Evolutionary conservation across 371 early-diverging fungal genomes (phyloP).

Genomic region (Smittium culicis): DNA sequence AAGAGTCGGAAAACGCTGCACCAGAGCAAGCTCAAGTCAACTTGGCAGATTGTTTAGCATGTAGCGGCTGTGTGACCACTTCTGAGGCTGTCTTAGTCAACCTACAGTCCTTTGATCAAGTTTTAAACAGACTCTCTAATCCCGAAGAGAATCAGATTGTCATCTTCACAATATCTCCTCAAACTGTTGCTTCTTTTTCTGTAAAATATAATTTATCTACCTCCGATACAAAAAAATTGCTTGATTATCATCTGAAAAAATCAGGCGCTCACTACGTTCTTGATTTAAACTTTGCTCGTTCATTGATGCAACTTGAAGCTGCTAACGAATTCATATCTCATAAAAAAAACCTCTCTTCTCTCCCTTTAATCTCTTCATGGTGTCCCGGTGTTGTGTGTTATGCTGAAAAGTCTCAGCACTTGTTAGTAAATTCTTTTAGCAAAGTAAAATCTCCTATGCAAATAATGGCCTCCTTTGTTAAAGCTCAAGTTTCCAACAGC

Average conservation of each 20-base stretch:
- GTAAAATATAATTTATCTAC: conserved; percentile 58
- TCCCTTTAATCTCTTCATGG: conserved; percentile 67
- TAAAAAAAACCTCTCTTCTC: neutral
- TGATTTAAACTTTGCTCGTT: conserved; percentile 75
- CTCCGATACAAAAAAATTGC: conserved; percentile 20
- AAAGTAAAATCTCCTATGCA: conserved; percentile 89
- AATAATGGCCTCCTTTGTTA: conserved; percentile 83
- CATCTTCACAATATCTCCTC: conserved; percentile 68
- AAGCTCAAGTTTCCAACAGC: neutral
- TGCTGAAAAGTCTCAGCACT: conserved; percentile 92
- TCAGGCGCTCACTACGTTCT: conserved; percentile 73
- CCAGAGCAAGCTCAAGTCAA: conserved; percentile 74
- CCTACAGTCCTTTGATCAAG: conserved; percentile 78
- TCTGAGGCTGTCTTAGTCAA: conserved; percentile 87
- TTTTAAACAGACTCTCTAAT: conserved; percentile 52
- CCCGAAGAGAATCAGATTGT: conserved; percentile 20
- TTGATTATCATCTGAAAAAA: conserved; percentile 1
- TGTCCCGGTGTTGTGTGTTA: conserved; percentile 96
- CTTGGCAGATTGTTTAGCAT: conserved; percentile 92
- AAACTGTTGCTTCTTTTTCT: conserved; percentile 78
- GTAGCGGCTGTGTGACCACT: conserved; percentile 96
- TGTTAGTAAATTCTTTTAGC: conserved; percentile 67
- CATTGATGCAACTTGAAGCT: conserved; percentile 67
- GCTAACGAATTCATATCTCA: conserved; percentile 77
- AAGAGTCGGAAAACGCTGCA: conserved; percentile 59